These are phyloP conservation scores for Talaromyces sp. DNA, from an alignment of 2,329 filamentous ascomycete genomes.

Conservation along the genomic window DNA sequence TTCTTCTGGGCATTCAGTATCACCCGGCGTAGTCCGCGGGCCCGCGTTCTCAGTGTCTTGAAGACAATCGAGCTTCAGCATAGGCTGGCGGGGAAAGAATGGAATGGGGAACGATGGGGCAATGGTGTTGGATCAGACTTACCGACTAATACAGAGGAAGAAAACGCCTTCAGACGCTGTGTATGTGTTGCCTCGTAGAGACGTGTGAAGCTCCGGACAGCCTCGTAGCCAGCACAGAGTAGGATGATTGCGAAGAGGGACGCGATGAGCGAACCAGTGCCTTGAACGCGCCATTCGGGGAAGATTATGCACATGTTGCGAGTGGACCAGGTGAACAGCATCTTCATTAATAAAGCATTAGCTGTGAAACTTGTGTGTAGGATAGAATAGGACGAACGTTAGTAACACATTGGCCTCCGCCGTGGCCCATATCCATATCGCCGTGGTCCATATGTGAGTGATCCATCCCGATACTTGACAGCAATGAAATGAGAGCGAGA, in stretches of 20 bases:
- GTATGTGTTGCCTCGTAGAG: constrained; percentile 63
- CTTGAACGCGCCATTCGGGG: constrained; percentile 79
- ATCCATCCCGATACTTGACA: constrained; percentile 26
- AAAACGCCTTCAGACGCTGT: constrained; percentile 51
- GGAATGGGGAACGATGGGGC: not conserved
- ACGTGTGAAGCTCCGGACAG: constrained; percentile 70
- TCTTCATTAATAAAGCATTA: constrained; percentile 51
- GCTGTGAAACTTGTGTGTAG: not conserved
- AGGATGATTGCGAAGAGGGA: constrained; percentile 79
- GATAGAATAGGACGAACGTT: constrained; percentile 58
- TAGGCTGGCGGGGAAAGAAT: constrained; percentile 12
- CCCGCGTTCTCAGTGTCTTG: constrained; percentile 37
- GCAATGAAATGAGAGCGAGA: not conserved
- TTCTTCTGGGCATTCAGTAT: constrained; percentile 2
- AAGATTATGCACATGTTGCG: constrained; percentile 95
- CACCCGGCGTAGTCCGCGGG: constrained; percentile 15
- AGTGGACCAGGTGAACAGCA: constrained; percentile 97
- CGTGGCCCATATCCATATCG: constrained; percentile 51
- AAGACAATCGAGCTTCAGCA: constrained; percentile 24
- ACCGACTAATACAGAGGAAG: constrained; percentile 29
- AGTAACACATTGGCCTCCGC: constrained; percentile 71
- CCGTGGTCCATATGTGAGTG: constrained; percentile 45
- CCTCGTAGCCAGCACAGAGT: constrained; percentile 90
- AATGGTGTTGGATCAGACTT: constrained; percentile 8
- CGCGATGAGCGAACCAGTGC: constrained; percentile 68